A percentile compares a stretch with the other conserved stretches of the same genome.
Evolutionary conservation across 2,329 filamentous ascomycete species (phyloP).

Genomic region (Neofusicoccum cordaticola): DNA sequence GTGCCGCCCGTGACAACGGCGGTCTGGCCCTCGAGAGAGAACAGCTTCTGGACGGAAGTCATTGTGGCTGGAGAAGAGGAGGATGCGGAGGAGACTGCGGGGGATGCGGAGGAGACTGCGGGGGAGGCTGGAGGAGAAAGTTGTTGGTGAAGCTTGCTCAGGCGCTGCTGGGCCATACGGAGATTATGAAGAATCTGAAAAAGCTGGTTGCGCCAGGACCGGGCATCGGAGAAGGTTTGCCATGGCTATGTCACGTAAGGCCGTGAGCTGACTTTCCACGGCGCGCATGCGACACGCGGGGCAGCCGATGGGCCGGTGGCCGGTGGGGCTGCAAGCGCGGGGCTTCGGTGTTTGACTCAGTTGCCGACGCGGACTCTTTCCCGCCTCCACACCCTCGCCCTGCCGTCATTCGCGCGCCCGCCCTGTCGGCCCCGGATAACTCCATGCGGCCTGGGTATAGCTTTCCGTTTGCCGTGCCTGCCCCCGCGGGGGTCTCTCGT

Average conservation of each 20-base stretch:
- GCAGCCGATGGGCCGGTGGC: background rate
- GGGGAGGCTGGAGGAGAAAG: background rate
- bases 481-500: background rate
- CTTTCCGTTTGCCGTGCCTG: conserved; percentile 11
- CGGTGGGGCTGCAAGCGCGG: background rate
- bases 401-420: background rate
- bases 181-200: background rate
- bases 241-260: background rate
- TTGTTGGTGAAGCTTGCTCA: background rate
- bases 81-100: conserved; percentile 28
- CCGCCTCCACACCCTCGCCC: background rate
- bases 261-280: background rate
- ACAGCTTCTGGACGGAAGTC: conserved; percentile 42
- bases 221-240: conserved; percentile 6
- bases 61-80: conserved; percentile 23
- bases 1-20: conserved; percentile 51
- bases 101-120: conserved; percentile 25
- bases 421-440: background rate
- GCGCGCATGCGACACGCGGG: background rate
- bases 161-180: conserved; percentile 9
- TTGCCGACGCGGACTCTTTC: conserved; percentile 14
- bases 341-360: conserved; percentile 17
- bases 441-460: conserved; percentile 9
- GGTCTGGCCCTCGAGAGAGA: conserved; percentile 50
- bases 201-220: background rate